phyloP scores from a whole-genome alignment of 1,284 basidiomycete genomes.

The Sanghuangporus sanghuang region DNA sequence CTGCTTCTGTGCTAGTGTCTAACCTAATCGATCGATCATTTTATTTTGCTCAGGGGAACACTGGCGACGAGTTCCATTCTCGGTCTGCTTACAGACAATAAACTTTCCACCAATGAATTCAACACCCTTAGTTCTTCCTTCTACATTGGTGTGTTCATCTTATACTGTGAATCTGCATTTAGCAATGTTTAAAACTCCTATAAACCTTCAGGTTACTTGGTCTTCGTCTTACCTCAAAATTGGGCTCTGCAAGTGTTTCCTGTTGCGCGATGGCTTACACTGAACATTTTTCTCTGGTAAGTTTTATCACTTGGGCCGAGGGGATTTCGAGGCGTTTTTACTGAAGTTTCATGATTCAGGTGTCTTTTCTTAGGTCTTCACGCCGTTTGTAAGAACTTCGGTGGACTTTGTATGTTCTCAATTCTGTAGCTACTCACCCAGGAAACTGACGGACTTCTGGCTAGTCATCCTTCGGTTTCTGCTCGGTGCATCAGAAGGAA shows the following conservation, averaged over 20 bases:
- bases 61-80: slow-evolving; percentile 25
- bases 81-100: slow-evolving; percentile 23
- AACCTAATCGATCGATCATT: background rate
- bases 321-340: background rate
- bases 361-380: slow-evolving; percentile 16
- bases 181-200: background rate
- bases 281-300: slow-evolving; percentile 18
- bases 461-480: slow-evolving; percentile 29
- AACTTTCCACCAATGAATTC: slow-evolving; percentile 24
- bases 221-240: slow-evolving; percentile 28
- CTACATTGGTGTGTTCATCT: slow-evolving; percentile 25
- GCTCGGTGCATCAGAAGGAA: slow-evolving; percentile 29
- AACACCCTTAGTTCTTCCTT: slow-evolving; percentile 29
- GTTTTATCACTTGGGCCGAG: background rate
- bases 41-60: slow-evolving; percentile 18
- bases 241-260: slow-evolving; percentile 27
- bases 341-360: background rate
- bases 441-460: background rate
- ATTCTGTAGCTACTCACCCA: background rate
- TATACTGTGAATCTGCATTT: background rate
- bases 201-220: slow-evolving; percentile 22
- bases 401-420: slow-evolving; percentile 13
- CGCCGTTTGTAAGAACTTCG: slow-evolving; percentile 16
- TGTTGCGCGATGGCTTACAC: slow-evolving; percentile 23
- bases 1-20: background rate